phyloP scores from a whole-genome alignment of 352 stramenopile species.

The Globisporangium apiculatum region DNA sequence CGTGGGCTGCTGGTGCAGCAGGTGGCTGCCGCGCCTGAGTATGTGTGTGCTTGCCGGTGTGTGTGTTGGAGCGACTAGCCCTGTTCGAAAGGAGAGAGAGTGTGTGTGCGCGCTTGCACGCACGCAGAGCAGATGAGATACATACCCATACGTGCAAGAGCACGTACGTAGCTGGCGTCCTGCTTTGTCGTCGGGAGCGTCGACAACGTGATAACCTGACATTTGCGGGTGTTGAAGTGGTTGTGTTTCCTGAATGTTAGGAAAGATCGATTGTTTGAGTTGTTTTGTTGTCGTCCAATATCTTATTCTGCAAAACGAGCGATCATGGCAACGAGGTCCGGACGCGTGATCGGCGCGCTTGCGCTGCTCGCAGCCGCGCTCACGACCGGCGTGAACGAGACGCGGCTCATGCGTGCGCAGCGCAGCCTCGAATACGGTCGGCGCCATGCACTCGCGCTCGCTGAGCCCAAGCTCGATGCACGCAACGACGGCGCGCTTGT shows the following conservation, averaged over 20 bases:
- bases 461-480: slow-evolving; percentile 13
- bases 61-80: not conserved
- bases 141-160: not conserved
- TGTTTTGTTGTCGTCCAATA: too few relatives aligned
- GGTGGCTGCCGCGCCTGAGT: slow-evolving; percentile 18
- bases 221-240: not conserved
- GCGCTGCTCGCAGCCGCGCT: slow-evolving; percentile 42
- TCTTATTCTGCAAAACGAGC: too few relatives aligned
- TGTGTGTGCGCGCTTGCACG: not conserved
- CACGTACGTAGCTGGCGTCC: not conserved
- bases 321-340: slow-evolving; percentile 20
- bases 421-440: slow-evolving; percentile 46
- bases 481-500: slow-evolving; percentile 28
- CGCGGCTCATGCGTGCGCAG: slow-evolving; percentile 32
- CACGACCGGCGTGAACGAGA: slow-evolving; percentile 51
- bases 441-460: slow-evolving; percentile 20
- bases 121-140: not conserved
- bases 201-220: not conserved
- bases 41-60: not conserved
- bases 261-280: not conserved
- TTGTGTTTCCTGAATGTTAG: not conserved
- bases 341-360: slow-evolving; percentile 35
- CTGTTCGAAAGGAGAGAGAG: not conserved
- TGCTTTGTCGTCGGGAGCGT: too few relatives aligned
- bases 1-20: slow-evolving; percentile 24